Conservation (phyloP, 23 red algal genomes). For the Agarophyton chilense region DNA sequence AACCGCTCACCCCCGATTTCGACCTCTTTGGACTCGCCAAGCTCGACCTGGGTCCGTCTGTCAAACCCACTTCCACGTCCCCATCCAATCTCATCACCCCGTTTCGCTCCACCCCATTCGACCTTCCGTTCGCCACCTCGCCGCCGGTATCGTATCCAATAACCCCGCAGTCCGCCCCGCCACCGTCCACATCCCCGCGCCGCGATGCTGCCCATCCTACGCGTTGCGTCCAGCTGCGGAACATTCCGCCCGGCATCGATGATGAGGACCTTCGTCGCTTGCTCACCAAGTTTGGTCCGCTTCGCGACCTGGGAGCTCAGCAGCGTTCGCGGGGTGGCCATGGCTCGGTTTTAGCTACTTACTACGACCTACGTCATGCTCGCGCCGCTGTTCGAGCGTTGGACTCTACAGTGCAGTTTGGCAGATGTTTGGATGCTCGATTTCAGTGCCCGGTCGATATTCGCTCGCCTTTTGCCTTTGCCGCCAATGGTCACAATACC, state of each 20-base stretch:
- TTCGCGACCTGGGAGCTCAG: conserved; percentile 84
- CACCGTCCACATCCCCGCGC: not conserved
- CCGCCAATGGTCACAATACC: not conserved
- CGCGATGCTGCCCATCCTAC: conserved; percentile 59
- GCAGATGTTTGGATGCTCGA: conserved; percentile 64
- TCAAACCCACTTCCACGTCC: not conserved
- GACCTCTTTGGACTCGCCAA: conserved; percentile 48
- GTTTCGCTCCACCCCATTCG: not conserved
- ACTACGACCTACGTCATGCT: conserved; percentile 79
- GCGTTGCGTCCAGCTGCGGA: conserved; percentile 73
- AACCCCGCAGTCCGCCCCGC: not conserved
- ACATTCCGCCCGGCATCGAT: conserved; percentile 84
- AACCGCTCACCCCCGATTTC: conserved; percentile 5
- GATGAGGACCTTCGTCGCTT: conserved; percentile 74
- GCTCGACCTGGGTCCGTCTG: conserved; percentile 55
- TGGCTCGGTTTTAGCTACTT: conserved; percentile 70
- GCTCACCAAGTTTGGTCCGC: conserved; percentile 63
- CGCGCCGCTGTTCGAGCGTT: conserved; percentile 61
- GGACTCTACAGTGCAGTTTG: conserved; percentile 49
- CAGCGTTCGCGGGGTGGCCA: conserved; percentile 78
- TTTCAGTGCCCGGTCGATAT: conserved; percentile 70
- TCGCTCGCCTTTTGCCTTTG: not conserved
- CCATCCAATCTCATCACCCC: conserved; percentile 21
- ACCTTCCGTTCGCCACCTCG: conserved; percentile 18
- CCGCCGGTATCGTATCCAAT: conserved; percentile 7